Percentiles rank a stretch among this genome's conserved stretches.
Conservation (phyloP, 768 basidiomycete species). For the Panaeolus cyanescens region DNA sequence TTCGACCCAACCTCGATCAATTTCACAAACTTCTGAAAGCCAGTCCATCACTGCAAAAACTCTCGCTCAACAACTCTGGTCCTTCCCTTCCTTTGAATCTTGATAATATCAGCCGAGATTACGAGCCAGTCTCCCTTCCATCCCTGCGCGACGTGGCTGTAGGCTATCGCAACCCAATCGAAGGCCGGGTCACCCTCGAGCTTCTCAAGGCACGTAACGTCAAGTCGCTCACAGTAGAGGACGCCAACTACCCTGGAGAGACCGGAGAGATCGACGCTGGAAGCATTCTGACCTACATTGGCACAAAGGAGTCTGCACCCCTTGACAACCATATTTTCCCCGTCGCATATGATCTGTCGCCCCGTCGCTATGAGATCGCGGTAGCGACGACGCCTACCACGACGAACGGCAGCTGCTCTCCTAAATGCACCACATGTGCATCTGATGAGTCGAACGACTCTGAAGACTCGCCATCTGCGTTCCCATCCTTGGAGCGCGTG, state of each 20-base stretch:
- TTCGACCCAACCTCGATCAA: slow-evolving; percentile 50
- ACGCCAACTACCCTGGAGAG: slow-evolving; percentile 43
- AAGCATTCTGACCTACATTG: slow-evolving; percentile 38
- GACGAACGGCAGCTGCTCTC: not conserved
- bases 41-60: slow-evolving; percentile 39
- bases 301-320: slow-evolving; percentile 26
- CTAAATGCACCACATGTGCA: slow-evolving; percentile 4
- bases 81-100: slow-evolving; percentile 29
- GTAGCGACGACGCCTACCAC: not conserved
- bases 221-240: slow-evolving; percentile 41
- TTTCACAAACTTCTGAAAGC: slow-evolving; percentile 44
- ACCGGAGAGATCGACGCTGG: slow-evolving; percentile 42
- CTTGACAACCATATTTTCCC: slow-evolving; percentile 15
- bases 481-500: slow-evolving; percentile 37
- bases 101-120: slow-evolving; percentile 23
- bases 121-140: slow-evolving; percentile 36
- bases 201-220: slow-evolving; percentile 42
- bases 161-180: slow-evolving; percentile 43
- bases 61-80: slow-evolving; percentile 53
- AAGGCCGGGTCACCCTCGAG: slow-evolving; percentile 40
- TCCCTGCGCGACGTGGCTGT: slow-evolving; percentile 39
- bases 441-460: slow-evolving; percentile 17
- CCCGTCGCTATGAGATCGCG: slow-evolving; percentile 4
- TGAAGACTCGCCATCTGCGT: slow-evolving; percentile 27
- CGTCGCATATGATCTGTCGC: slow-evolving; percentile 12